Percentiles rank a stretch among this genome's conserved stretches.
These are phyloP conservation scores for Colletotrichum coccodes DNA, from an alignment of 2,329 filamentous ascomycete species.

Conservation along the genomic window DNA sequence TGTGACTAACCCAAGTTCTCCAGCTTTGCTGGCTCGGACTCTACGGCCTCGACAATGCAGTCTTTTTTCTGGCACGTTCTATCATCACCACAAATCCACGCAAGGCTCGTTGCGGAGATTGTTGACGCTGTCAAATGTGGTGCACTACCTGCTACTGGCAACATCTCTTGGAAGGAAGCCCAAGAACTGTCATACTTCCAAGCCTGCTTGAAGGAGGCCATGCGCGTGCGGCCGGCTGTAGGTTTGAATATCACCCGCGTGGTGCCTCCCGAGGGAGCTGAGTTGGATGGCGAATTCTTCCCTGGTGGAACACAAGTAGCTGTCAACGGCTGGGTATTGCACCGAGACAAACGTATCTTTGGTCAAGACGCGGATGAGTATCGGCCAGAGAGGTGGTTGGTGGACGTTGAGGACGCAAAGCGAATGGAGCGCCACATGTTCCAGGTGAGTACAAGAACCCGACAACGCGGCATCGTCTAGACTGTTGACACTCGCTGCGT, in stretches of 20 bases:
- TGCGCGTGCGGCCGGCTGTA: conserved; percentile 66
- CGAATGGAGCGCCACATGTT: conserved; percentile 66
- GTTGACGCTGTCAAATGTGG: conserved; percentile 48
- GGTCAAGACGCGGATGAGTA: conserved; percentile 62
- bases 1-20: neutral
- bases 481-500: neutral
- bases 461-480: neutral
- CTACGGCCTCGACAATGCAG: conserved; percentile 68
- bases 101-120: conserved; percentile 54
- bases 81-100: conserved; percentile 53
- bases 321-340: conserved; percentile 64
- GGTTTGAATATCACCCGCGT: conserved; percentile 62
- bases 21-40: conserved; percentile 70
- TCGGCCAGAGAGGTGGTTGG: conserved; percentile 65
- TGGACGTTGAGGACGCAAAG: conserved; percentile 52
- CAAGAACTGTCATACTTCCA: conserved; percentile 64
- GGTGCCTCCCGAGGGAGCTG: conserved; percentile 61
- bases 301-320: conserved; percentile 63
- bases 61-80: conserved; percentile 64
- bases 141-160: conserved; percentile 48
- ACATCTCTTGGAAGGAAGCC: conserved; percentile 58
- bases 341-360: conserved; percentile 58
- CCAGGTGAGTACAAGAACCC: conserved; percentile 51
- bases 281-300: conserved; percentile 60
- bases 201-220: conserved; percentile 65